Conservation (phyloP, 2,329 filamentous ascomycete species). For the Fusarium tanahbumbuense region DNA sequence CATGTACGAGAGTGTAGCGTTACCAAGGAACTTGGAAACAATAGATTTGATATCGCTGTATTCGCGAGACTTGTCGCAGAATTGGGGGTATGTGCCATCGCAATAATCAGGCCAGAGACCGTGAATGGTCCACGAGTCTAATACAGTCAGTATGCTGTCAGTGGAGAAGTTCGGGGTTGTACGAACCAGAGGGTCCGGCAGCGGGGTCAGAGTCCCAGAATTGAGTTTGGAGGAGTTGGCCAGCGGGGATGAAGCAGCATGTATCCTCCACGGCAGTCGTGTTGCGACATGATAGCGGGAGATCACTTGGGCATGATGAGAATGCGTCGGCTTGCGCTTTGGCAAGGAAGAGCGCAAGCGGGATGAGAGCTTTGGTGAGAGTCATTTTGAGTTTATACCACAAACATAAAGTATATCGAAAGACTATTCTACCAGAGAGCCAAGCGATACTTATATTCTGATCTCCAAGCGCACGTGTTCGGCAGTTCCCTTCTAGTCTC, state of each 20-base stretch:
- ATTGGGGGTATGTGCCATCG: slow-evolving; percentile 75
- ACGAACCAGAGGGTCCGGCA: slow-evolving; percentile 64
- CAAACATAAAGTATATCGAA: too few species aligned
- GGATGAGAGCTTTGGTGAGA: slow-evolving; percentile 10
- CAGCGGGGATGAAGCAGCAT: slow-evolving; percentile 80
- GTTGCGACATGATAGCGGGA: slow-evolving; percentile 65
- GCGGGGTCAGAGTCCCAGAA: slow-evolving; percentile 79
- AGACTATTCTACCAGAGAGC: too few species aligned
- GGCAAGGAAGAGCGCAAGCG: slow-evolving; percentile 24
- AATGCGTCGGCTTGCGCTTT: slow-evolving; percentile 16
- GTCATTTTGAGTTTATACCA: slow-evolving; percentile 12
- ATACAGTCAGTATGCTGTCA: background rate
- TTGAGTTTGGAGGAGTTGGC: slow-evolving; percentile 78
- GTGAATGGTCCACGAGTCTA: slow-evolving; percentile 80
- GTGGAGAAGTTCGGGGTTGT: accelerated
- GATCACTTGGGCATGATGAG: slow-evolving; percentile 34
- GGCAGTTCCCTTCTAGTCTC: background rate
- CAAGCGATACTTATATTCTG: slow-evolving; percentile 11
- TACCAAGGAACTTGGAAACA: slow-evolving; percentile 63
- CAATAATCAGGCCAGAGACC: slow-evolving; percentile 76
- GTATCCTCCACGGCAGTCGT: slow-evolving; percentile 69
- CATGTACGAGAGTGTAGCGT: slow-evolving; percentile 74
- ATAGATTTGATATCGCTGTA: slow-evolving; percentile 76
- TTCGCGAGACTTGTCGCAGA: slow-evolving; percentile 70
- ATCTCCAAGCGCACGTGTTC: slow-evolving; percentile 4